phyloP scores from a whole-genome alignment of 2,329 filamentous ascomycete genomes.

The Fusarium gaditjirri region DNA sequence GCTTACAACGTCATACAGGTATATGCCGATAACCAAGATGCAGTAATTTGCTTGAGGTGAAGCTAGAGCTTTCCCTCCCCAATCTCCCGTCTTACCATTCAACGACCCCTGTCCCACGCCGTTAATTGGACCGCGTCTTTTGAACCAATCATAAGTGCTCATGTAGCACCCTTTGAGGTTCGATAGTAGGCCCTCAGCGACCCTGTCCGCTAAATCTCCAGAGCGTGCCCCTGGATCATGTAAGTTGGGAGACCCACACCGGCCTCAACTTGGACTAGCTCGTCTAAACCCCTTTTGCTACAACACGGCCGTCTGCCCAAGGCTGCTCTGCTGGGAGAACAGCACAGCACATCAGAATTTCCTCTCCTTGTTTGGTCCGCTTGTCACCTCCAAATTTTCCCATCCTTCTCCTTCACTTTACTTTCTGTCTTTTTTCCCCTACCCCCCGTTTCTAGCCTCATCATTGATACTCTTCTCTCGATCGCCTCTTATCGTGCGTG shows the following conservation, averaged over 20 bases:
- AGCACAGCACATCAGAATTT: constrained; percentile 51
- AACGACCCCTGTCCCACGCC: constrained; percentile 34
- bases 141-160: constrained; percentile 35
- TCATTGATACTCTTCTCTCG: constrained; percentile 53
- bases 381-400: constrained; percentile 47
- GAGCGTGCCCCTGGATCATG: constrained; percentile 39
- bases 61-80: constrained; percentile 36
- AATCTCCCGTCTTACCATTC: constrained; percentile 40
- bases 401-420: constrained; percentile 43
- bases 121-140: constrained; percentile 36
- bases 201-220: constrained; percentile 47
- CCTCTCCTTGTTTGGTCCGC: constrained; percentile 45
- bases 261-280: constrained; percentile 43
- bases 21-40: constrained; percentile 14
- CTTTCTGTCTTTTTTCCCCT: constrained; percentile 39
- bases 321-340: constrained; percentile 45
- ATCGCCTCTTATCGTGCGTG: constrained; percentile 44
- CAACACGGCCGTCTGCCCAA: constrained; percentile 42
- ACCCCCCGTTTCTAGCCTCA: constrained; percentile 44
- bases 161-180: constrained; percentile 8
- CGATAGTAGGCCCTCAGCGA: constrained; percentile 32
- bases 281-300: constrained; percentile 50
- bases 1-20: background rate
- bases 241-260: constrained; percentile 33
- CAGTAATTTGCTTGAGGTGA: constrained; percentile 34